Evolutionary conservation across 495 filamentous ascomycete genomes (phyloP), one percentile per base, ranked within the genome.

Genomic region (Platismatia glauca): DNA sequence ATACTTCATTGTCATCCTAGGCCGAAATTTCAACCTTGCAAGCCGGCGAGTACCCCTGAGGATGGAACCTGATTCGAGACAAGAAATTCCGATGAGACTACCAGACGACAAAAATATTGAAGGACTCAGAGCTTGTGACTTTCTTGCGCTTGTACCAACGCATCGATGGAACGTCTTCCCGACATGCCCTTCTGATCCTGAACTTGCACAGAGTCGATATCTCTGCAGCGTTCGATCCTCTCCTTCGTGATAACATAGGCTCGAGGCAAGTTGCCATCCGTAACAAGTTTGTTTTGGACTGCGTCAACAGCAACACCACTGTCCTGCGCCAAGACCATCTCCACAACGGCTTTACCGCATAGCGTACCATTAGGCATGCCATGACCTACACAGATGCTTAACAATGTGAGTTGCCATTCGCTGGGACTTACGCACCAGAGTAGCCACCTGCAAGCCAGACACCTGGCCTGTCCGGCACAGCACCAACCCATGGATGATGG

Each of bases 341-440:
- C 75, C 5, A 79, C 86, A 24, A 86, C 75, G 11, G 86, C 86
- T 63, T 84, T 82, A 4, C 85, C 89, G 60, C 81, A 86, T 13
- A 89, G 73, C 67, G 84, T 86, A 34, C 83, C 84, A 68, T 87
- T 86, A 7, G 89, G 88, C 90, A 95, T 95, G 2, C 90, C 89
- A 67, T 95, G 89, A 0, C 89, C 62, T 64, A 27, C 34, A 1
- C 20, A 7, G 5, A 52, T 11, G 0, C 16, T 35, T 24, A 29
- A 29, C 0, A 3, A 33, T 2, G 11, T 13, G 29, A n/a, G 3
- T 20, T 5, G 9, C 15, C 7, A 20, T 27, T 20, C 1, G 33
- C 29, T 18, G 8, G 5, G 34, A 0, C 3, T 7, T 35, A 57
- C 27, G 33, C 44, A 64, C 64, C 90, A 41, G 81, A 84, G 69